Conservation (phyloP, 75 land plant genomes). For the Adiantum capillusveneris region DNA sequence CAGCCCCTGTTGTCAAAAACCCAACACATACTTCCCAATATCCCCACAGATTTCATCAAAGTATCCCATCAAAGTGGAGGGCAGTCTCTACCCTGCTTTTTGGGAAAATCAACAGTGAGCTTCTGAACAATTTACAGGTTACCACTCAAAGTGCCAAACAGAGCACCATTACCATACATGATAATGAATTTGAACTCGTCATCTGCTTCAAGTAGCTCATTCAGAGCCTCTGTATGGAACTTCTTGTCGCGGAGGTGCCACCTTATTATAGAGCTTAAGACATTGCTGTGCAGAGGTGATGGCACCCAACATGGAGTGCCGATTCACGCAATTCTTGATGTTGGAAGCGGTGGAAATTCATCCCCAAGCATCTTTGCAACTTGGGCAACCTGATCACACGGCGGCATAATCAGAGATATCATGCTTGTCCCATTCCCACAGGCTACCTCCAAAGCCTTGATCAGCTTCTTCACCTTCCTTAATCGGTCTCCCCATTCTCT, state of each 20-base stretch:
- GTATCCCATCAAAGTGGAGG: no score
- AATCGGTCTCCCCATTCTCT: constrained; percentile 32
- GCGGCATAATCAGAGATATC: constrained; percentile 9
- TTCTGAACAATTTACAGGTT: constrained; percentile 28
- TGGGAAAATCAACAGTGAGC: constrained; percentile 26
- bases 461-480: constrained; percentile 43
- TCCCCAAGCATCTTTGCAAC: constrained; percentile 28
- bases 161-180: constrained; percentile 17
- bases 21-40: no score
- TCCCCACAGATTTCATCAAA: no score
- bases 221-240: constrained; percentile 26
- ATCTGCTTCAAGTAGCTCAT: constrained; percentile 41
- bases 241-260: constrained; percentile 27
- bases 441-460: constrained; percentile 26
- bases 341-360: constrained; percentile 31
- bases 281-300: constrained; percentile 35
- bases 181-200: constrained; percentile 50
- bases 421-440: constrained; percentile 30
- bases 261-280: constrained; percentile 28
- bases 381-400: constrained; percentile 24
- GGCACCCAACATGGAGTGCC: constrained; percentile 28
- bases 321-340: constrained; percentile 32
- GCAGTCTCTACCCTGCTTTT: no score
- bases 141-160: constrained; percentile 32
- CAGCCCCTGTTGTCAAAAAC: no score